Percentiles rank a stretch among this genome's conserved stretches.
These are phyloP conservation scores for Lablab purpureus DNA, from an alignment of 306 rosid species.

Conservation along the genomic window DNA sequence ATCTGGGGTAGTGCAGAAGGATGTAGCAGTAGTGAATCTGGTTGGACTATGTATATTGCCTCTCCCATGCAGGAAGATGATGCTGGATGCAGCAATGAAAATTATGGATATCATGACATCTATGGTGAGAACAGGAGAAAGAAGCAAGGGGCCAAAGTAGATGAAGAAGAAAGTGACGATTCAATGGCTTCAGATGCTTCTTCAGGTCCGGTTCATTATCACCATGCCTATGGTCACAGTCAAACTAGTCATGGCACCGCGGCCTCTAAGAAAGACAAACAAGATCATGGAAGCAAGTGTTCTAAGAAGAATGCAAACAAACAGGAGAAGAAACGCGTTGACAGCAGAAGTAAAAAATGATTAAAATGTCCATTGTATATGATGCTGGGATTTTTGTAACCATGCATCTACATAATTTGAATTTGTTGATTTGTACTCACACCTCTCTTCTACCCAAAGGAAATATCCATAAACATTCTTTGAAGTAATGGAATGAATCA, in stretches of 20 bases:
- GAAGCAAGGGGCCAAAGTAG: constrained; percentile 46
- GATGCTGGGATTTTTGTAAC: constrained; percentile 50
- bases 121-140: constrained; percentile 44
- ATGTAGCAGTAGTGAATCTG: constrained; percentile 89
- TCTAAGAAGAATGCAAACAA: constrained; percentile 59
- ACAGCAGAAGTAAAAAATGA: constrained; percentile 62
- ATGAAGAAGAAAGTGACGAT: constrained; percentile 76
- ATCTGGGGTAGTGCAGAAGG: constrained; percentile 62
- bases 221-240: constrained; percentile 9
- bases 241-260: constrained; percentile 43
- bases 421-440: constrained; percentile 49
- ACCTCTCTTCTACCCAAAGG: constrained; percentile 29
- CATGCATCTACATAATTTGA: constrained; percentile 42
- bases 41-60: constrained; percentile 83
- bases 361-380: constrained; percentile 39
- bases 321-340: constrained; percentile 68
- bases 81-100: constrained; percentile 53
- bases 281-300: constrained; percentile 57
- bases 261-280: constrained; percentile 56
- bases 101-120: constrained; percentile 36
- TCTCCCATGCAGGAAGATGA: constrained; percentile 77
- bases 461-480: constrained; percentile 40
- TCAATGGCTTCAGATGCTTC: constrained; percentile 93
- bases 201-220: constrained; percentile 64
- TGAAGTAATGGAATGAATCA: constrained; percentile 40